phyloP scores from a whole-genome alignment of 495 filamentous ascomycete species.

The Trichocladium antarcticum region DNA sequence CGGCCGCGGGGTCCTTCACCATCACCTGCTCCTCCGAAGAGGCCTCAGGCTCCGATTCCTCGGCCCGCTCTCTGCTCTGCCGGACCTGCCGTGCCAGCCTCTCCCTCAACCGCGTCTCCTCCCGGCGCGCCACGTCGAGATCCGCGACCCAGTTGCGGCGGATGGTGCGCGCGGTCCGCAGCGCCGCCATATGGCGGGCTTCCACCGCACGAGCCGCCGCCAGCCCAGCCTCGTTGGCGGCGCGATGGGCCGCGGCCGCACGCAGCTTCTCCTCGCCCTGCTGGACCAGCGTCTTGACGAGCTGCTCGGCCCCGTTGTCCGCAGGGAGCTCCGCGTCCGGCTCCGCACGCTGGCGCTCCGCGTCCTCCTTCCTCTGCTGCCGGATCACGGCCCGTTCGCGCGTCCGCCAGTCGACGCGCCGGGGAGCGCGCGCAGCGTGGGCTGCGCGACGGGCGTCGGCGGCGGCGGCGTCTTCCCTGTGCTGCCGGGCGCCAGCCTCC shows the following conservation, averaged over 20 bases:
- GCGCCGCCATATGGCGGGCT: neutral
- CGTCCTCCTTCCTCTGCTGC: no score
- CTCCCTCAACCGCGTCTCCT: neutral
- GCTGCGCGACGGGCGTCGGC: no score
- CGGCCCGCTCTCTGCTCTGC: neutral
- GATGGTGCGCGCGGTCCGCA: neutral
- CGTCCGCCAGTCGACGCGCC: no score
- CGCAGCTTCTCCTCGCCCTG: neutral
- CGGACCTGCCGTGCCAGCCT: neutral
- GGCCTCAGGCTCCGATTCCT: neutral
- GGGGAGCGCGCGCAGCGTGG: no score
- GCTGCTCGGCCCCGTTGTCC: no score
- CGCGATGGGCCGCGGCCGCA: neutral
- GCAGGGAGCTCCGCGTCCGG: no score
- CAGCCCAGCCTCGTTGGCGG: neutral
- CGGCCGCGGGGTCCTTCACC: neutral
- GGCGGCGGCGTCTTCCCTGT: no score
- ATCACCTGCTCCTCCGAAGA: neutral
- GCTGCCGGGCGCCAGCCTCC: no score
- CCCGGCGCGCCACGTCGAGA: neutral
- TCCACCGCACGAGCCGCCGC: constrained; percentile 2
- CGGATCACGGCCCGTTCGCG: no score
- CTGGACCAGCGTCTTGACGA: neutral
- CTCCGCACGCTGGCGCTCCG: no score
- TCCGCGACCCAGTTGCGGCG: neutral